Conservation (phyloP, 495 filamentous ascomycete genomes). For the Talaromyces borbonicus region DNA sequence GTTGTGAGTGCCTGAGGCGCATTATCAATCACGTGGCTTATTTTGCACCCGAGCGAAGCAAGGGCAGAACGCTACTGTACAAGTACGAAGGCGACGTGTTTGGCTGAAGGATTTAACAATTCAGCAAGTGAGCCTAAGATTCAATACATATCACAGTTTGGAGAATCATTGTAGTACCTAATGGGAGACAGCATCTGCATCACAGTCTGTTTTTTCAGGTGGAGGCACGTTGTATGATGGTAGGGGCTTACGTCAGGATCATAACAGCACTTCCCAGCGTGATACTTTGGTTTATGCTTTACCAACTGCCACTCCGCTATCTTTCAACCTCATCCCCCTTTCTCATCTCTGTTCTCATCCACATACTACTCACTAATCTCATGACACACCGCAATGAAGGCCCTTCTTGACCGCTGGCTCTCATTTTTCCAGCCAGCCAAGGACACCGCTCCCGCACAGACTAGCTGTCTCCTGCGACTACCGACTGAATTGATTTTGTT, state of each 20-base stretch:
- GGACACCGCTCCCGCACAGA: background rate
- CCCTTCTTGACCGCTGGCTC: background rate
- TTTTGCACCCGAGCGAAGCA: too few relatives aligned
- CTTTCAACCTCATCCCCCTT: background rate
- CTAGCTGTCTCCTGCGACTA: background rate
- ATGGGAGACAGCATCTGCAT: too few relatives aligned
- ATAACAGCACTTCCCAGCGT: background rate
- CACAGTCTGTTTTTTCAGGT: too few relatives aligned
- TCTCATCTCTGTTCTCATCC: background rate
- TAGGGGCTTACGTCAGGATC: background rate
- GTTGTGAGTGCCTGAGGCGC: too few relatives aligned
- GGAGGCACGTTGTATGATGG: too few relatives aligned
- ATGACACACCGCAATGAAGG: background rate
- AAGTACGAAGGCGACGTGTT: too few relatives aligned
- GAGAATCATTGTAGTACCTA: too few relatives aligned
- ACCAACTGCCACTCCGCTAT: background rate
- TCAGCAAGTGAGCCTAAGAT: too few relatives aligned
- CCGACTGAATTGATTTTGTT: constrained; percentile 3
- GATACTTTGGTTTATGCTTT: background rate
- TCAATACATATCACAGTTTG: too few relatives aligned
- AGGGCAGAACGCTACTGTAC: too few relatives aligned
- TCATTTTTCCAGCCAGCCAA: background rate
- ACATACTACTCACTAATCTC: background rate
- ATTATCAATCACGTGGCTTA: too few relatives aligned
- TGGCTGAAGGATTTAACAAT: too few relatives aligned